Conservation (phyloP, 306 rosid species). For the Prunus salicina region DNA sequence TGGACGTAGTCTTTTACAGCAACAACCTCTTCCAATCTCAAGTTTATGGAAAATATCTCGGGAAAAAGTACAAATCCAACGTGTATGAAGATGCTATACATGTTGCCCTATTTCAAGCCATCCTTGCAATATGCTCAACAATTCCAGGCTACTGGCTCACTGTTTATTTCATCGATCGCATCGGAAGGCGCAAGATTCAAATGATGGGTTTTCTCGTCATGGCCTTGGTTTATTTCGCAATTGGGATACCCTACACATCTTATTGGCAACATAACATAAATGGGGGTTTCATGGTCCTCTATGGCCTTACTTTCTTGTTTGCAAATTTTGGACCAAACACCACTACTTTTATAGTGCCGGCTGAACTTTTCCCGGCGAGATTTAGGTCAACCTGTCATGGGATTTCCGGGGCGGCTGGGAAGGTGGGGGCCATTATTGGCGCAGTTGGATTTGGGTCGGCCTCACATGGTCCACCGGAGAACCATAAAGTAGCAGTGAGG, state of each 20-base stretch:
- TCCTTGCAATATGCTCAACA: conserved; percentile 51
- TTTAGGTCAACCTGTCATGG: conserved; percentile 81
- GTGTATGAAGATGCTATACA: conserved; percentile 37
- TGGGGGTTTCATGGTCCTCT: conserved; percentile 45
- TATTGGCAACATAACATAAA: conserved; percentile 21
- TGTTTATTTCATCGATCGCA: conserved; percentile 59
- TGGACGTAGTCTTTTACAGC: conserved; percentile 74
- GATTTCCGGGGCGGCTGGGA: conserved; percentile 69
- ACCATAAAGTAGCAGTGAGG: conserved; percentile 39
- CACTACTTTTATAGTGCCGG: conserved; percentile 75
- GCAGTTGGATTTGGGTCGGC: conserved; percentile 60
- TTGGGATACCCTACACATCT: conserved; percentile 54
- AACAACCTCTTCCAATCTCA: conserved; percentile 65
- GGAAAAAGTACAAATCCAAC: fast-evolving
- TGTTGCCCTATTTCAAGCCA: conserved; percentile 55
- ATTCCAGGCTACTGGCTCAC: conserved; percentile 81
- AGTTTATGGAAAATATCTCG: conserved; percentile 29
- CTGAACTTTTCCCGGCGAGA: conserved; percentile 78
- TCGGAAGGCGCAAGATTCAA: conserved; percentile 67
- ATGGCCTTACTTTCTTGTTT: conserved; percentile 72
- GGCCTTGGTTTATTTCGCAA: conserved; percentile 44
- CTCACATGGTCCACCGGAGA: conserved; percentile 20
- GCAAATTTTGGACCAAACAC: conserved; percentile 91
- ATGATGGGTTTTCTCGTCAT: conserved; percentile 58
- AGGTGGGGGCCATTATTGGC: conserved; percentile 72